Percentiles rank a stretch among this genome's conserved stretches.
phyloP scores from a whole-genome alignment of 169 alveolate genomes.

The Eimeria necatrix region DNA sequence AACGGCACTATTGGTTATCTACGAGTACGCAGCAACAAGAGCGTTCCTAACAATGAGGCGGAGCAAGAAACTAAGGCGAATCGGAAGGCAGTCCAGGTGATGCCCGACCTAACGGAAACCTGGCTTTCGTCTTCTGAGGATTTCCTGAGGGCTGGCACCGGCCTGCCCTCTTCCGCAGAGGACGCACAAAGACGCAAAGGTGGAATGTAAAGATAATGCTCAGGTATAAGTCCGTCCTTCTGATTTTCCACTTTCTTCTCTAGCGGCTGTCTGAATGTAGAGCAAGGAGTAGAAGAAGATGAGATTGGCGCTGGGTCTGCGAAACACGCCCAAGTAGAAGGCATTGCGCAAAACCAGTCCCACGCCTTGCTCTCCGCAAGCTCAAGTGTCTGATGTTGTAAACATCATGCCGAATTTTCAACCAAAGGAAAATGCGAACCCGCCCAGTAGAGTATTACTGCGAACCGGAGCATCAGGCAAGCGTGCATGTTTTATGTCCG shows the following conservation, averaged over 20 bases:
- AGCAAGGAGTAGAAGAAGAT: background rate
- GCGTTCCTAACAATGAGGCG: too few species aligned
- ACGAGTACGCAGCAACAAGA: too few species aligned
- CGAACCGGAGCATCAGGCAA: too few species aligned
- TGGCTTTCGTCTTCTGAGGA: conserved; percentile 25
- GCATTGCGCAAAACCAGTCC: background rate
- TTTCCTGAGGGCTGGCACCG: conserved; percentile 36
- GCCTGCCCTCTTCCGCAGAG: conserved; percentile 1
- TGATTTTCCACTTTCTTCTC: background rate
- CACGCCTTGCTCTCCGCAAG: too few species aligned
- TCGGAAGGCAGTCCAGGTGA: too few species aligned
- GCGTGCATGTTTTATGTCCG: too few species aligned
- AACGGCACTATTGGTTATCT: too few species aligned
- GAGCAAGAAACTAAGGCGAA: too few species aligned
- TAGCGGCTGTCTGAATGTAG: background rate
- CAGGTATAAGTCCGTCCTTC: conserved; percentile 43
- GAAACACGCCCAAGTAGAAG: background rate
- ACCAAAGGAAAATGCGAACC: too few species aligned
- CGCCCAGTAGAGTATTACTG: too few species aligned
- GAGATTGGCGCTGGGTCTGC: background rate
- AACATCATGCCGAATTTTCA: too few species aligned
- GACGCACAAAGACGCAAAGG: conserved; percentile 36
- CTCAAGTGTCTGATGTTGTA: too few species aligned
- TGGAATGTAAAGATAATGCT: conserved; percentile 55
- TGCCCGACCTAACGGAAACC: conserved; percentile 51